A percentile compares a stretch with the other conserved stretches of the same genome.
Conservation (phyloP, 2,329 filamentous ascomycete genomes). For the Biscogniauxia marginata region DNA sequence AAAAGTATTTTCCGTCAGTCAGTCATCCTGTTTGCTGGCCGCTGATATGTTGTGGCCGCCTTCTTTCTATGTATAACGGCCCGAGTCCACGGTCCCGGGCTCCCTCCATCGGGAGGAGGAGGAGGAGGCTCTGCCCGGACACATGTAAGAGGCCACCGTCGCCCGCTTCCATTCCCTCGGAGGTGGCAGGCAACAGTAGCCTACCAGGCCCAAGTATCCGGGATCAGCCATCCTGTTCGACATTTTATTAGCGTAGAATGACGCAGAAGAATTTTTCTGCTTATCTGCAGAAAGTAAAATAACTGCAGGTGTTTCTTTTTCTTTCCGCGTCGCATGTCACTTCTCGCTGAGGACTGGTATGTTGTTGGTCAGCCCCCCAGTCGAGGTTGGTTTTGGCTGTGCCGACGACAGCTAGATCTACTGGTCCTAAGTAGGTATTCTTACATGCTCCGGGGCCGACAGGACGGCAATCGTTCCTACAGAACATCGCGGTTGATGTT, state of each 20-base stretch:
- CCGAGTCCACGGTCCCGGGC: neutral
- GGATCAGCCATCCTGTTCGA: too few relatives aligned
- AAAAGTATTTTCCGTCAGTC: neutral
- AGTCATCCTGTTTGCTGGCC: neutral
- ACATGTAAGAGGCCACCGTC: neutral
- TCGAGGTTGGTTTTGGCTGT: neutral
- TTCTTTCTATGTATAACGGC: neutral
- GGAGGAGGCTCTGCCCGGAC: too few relatives aligned
- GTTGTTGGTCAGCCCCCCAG: neutral
- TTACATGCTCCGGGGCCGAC: neutral
- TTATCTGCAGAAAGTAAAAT: neutral
- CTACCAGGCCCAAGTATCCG: too few relatives aligned
- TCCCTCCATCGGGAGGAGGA: too few relatives aligned
- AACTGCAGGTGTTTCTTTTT: neutral
- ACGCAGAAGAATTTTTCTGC: neutral
- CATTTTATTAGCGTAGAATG: neutral
- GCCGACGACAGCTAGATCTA: neutral
- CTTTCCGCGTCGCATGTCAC: neutral
- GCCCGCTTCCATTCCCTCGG: neutral
- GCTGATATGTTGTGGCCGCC: too few relatives aligned
- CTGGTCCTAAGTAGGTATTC: neutral
- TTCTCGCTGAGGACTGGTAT: neutral
- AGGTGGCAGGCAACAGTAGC: too few relatives aligned
- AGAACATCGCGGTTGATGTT: neutral
- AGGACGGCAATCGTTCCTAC: neutral